Evolutionary conservation across 257 asterid species (phyloP), one percentile per base, ranked within the genome.

Genomic region (Misopates orontium): DNA sequence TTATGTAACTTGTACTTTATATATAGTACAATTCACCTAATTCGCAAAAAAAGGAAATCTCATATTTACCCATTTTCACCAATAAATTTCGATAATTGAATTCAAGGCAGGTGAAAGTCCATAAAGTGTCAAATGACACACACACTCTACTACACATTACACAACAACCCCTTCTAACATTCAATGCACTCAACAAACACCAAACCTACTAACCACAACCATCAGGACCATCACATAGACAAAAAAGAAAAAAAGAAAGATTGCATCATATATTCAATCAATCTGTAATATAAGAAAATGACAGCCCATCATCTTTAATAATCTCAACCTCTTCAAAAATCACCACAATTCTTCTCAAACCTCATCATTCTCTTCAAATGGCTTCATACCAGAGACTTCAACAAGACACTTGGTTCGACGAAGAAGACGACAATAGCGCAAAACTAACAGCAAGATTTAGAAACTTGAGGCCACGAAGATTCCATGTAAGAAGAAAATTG

Each of bases 341-440:
- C 8, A 11, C 45, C 18, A 40, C 24, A 47, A 54, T 23, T 39
- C 22, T 67, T 62, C 17, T 31, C 24, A 24, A 22, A 53, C 19
- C 36, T 19, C 65, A 60, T 17, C 66, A 20, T 14, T 22, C 19
- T n/a, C 20, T 14, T 9, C 54, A 24, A 41, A 83, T 83, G 84
- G 77, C 78, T 69, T 71, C 80, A 25, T 93, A 93, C 90, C 73
- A 73, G 20, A 82, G 75, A 57, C 77, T 87, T 28, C 78, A 68
- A 47, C 68, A 78, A 0, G 90, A 85, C 5, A 50, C 66, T 1
- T 66, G 71, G 74, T 66, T 71, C 56, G 83, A 73, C 6, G 84
- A 86, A 0, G 84, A 79, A 0, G 74, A 50, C 5, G 56, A 65
- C 4, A 42, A 62, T n/a, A 62, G 60, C 18, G 79, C 73, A 60